Percentiles rank a stretch among this genome's conserved stretches.
Conservation (phyloP, 1,284 basidiomycete genomes). For the Trametes hirsuta region DNA sequence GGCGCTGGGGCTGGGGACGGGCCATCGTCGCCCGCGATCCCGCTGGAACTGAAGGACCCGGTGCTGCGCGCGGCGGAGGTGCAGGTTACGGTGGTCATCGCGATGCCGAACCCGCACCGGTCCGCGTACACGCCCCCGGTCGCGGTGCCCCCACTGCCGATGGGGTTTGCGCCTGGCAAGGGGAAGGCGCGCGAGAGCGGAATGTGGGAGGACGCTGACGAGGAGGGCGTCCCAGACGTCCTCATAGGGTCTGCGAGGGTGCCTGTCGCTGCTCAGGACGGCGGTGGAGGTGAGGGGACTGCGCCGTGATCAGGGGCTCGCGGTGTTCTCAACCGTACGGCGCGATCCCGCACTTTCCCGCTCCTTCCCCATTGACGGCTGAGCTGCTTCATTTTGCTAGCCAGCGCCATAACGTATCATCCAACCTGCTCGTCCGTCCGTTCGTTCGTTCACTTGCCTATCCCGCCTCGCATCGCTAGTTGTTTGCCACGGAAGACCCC, state of each 20-base stretch:
- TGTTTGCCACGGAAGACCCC: too few species aligned
- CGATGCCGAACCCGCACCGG: constrained; percentile 56
- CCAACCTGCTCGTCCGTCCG: too few species aligned
- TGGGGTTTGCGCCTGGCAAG: constrained; percentile 21
- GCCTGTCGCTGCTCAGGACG: neutral
- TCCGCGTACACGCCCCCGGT: constrained; percentile 20
- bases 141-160: constrained; percentile 5
- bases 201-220: constrained; percentile 35
- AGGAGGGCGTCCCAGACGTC: constrained; percentile 48
- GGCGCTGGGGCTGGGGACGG: neutral
- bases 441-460: too few species aligned
- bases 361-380: too few species aligned
- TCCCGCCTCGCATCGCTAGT: too few species aligned
- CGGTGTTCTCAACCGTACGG: too few species aligned
- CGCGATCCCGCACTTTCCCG: too few species aligned
- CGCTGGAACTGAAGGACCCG: constrained; percentile 19
- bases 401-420: too few species aligned
- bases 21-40: constrained; percentile 8
- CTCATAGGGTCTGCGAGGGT: constrained; percentile 47
- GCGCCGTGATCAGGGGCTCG: neutral
- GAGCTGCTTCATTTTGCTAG: too few species aligned
- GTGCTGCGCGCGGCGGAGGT: constrained; percentile 30
- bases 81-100: constrained; percentile 62
- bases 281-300: neutral
- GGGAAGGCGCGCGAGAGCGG: constrained; percentile 34